phyloP scores from a whole-genome alignment of 805 yeast genomes.

The Yamadazyma akitaensis region DNA sequence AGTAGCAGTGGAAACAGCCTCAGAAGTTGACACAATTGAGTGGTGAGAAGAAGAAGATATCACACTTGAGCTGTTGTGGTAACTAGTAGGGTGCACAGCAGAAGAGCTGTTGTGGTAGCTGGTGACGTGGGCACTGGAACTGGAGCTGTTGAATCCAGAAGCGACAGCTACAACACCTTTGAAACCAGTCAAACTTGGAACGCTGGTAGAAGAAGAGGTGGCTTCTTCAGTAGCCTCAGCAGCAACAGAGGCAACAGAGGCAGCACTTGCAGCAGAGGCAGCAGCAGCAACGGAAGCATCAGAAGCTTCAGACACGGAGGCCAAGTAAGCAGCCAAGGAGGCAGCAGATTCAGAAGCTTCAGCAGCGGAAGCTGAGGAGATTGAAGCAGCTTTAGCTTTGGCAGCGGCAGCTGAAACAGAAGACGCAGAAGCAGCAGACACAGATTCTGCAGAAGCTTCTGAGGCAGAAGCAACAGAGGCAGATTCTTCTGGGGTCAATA shows the following conservation, averaged over 20 bases:
- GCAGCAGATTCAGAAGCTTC: slow-evolving; percentile 12
- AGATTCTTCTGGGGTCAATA: slow-evolving; percentile 46
- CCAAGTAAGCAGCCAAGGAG: slow-evolving; percentile 10
- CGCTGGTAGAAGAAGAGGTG: slow-evolving; percentile 12
- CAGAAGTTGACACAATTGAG: slow-evolving; percentile 11
- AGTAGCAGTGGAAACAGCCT: slow-evolving; percentile 13
- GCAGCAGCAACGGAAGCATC: slow-evolving; percentile 1
- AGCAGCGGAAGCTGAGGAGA: slow-evolving; percentile 12
- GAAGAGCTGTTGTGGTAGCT: slow-evolving; percentile 12
- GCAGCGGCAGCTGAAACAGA: slow-evolving; percentile 6
- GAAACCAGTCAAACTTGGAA: slow-evolving; percentile 16
- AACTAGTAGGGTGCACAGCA: slow-evolving; percentile 4
- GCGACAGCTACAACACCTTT: slow-evolving; percentile 26
- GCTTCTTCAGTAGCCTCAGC: slow-evolving; percentile 13
- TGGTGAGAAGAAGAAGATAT: slow-evolving; percentile 2
- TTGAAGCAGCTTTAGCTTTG: slow-evolving; percentile 7
- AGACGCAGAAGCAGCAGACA: background rate
- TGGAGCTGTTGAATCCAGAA: slow-evolving; percentile 16
- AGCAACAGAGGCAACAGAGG: slow-evolving; percentile 12
- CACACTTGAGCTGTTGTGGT: slow-evolving; percentile 8
- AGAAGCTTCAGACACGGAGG: slow-evolving; percentile 4
- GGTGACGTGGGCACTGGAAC: slow-evolving; percentile 6
- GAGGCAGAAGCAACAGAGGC: slow-evolving; percentile 24
- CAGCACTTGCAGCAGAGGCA: slow-evolving; percentile 9
- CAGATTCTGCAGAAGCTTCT: slow-evolving; percentile 12